These are phyloP conservation scores for Penstemon newberryi DNA, from an alignment of 257 asterid genomes.

Conservation along the genomic window DNA sequence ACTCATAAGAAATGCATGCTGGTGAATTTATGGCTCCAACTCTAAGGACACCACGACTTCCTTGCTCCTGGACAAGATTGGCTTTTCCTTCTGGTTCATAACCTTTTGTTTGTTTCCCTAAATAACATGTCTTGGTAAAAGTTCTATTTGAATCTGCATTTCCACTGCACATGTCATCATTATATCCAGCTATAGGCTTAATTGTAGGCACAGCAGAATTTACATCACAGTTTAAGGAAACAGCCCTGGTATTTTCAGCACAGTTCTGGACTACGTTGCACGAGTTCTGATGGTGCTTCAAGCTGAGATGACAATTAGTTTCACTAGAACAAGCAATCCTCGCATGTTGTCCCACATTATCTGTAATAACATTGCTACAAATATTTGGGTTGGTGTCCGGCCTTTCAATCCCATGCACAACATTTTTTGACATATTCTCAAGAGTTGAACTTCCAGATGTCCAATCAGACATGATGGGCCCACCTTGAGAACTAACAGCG, in stretches of 20 bases:
- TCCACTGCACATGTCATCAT: slow-evolving; percentile 35
- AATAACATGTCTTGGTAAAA: slow-evolving; percentile 30
- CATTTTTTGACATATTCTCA: slow-evolving; percentile 38
- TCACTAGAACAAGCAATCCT: slow-evolving; percentile 37
- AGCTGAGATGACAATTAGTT: slow-evolving; percentile 31
- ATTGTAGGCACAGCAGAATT: slow-evolving; percentile 36
- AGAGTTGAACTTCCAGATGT: slow-evolving; percentile 41
- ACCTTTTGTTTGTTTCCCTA: slow-evolving; percentile 46
- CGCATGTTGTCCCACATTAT: slow-evolving; percentile 18
- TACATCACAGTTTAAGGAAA: slow-evolving; percentile 33
- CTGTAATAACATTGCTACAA: slow-evolving; percentile 29
- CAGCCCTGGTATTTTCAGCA: slow-evolving; percentile 34
- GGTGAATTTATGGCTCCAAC: slow-evolving; percentile 62
- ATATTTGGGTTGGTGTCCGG: slow-evolving; percentile 33
- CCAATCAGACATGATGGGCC: slow-evolving; percentile 41
- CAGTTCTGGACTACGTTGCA: slow-evolving; percentile 31
- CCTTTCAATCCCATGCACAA: slow-evolving; percentile 33
- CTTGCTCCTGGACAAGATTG: slow-evolving; percentile 48
- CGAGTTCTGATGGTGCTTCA: slow-evolving; percentile 37
- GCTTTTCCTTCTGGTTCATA: slow-evolving; percentile 44
- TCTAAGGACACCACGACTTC: slow-evolving; percentile 53
- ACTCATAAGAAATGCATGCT: slow-evolving; percentile 78
- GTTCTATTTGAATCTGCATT: slow-evolving; percentile 32
- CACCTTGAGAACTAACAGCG: slow-evolving; percentile 39
- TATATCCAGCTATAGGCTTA: slow-evolving; percentile 42